Conservation (phyloP, 805 yeast genomes). For the Yamadazyma phyllophila region DNA sequence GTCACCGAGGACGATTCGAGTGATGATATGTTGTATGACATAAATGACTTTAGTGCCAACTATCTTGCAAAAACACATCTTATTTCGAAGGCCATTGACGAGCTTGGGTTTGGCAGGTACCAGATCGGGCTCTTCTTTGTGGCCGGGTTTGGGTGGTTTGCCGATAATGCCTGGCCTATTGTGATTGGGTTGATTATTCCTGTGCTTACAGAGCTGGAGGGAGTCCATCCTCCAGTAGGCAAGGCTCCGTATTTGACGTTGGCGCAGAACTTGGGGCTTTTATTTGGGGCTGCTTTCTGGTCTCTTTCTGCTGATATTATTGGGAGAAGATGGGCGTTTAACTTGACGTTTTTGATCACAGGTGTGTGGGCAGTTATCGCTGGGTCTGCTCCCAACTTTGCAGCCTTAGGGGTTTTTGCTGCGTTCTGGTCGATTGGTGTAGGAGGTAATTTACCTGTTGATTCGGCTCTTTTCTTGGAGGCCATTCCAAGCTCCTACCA, state of each 20-base stretch:
- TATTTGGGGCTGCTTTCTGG: constrained; percentile 32
- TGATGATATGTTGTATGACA: constrained; percentile 2
- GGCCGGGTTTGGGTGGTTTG: constrained; percentile 61
- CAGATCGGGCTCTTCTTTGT: constrained; percentile 50
- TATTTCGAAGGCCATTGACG: constrained; percentile 29
- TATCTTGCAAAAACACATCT: constrained; percentile 24
- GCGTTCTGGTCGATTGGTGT: constrained; percentile 30
- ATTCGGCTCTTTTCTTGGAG: constrained; percentile 29
- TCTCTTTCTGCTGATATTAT: constrained; percentile 28
- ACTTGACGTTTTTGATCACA: constrained; percentile 25
- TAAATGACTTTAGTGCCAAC: constrained; percentile 12
- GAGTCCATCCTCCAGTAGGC: constrained; percentile 33
- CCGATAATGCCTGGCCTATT: constrained; percentile 42
- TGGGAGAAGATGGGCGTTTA: constrained; percentile 31
- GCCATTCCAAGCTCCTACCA: constrained; percentile 25
- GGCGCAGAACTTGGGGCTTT: constrained; percentile 43
- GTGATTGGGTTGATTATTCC: constrained; percentile 33
- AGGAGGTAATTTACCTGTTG: constrained; percentile 33
- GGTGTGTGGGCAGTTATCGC: constrained; percentile 27
- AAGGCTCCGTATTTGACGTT: constrained; percentile 37
- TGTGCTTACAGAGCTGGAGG: constrained; percentile 30
- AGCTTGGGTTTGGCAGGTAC: constrained; percentile 42
- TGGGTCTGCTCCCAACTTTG: constrained; percentile 30
- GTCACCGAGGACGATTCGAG: neutral
- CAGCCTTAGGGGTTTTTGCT: constrained; percentile 25